A percentile compares a stretch with the other conserved stretches of the same genome.
Conservation (phyloP, 1,284 basidiomycete genomes). For the Exobasidium cylindrosporum region DNA sequence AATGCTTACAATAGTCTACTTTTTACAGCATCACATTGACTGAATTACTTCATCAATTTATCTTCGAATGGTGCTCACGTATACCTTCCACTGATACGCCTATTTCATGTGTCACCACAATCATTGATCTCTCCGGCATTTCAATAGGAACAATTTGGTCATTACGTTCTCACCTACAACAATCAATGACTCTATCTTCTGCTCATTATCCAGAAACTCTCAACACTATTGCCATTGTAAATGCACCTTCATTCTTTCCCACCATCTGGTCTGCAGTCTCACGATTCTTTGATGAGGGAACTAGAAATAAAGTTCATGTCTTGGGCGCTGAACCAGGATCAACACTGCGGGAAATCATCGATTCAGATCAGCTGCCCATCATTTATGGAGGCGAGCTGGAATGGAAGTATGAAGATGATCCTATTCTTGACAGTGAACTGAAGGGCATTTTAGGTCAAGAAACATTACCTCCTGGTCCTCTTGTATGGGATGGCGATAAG, state of each 20-base stretch:
- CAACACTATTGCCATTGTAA: conserved; percentile 3
- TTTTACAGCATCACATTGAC: background rate
- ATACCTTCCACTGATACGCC: background rate
- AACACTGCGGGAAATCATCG: background rate
- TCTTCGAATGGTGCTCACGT: background rate
- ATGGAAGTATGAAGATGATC: conserved; percentile 10
- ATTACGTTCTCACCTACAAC: conserved; percentile 11
- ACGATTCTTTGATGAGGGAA: conserved; percentile 12
- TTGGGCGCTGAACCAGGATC: background rate
- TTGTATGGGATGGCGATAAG: conserved; percentile 1
- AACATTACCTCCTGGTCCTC: background rate
- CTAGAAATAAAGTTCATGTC: conserved; percentile 6
- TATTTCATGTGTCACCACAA: background rate
- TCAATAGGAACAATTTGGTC: background rate
- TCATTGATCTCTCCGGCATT: conserved; percentile 7
- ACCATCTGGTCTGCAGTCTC: conserved; percentile 8
- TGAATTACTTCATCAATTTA: background rate
- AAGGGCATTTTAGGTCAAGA: background rate
- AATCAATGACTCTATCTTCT: background rate
- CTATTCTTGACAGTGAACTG: conserved; percentile 3
- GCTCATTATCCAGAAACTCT: conserved; percentile 14
- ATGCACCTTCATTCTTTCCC: conserved; percentile 9
- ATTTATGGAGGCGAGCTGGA: conserved; percentile 14
- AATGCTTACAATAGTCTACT: background rate
- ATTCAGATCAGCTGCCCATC: conserved; percentile 4